Base-by-base conservation (phyloP, 768 basidiomycete genomes). In the Kwoniella newhampshirensis region DNA sequence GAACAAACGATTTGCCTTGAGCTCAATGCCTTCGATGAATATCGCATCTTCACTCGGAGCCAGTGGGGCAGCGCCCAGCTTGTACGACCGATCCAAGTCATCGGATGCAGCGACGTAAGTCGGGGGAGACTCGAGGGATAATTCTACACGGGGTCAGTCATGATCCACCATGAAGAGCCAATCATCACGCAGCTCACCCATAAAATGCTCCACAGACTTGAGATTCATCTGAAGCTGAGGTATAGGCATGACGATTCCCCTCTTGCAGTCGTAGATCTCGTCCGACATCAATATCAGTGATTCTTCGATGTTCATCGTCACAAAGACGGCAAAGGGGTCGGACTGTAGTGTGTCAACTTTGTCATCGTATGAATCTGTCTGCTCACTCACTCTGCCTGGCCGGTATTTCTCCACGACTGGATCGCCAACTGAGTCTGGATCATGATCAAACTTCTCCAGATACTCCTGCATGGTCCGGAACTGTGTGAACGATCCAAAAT, bases 401-500 rank as follows among this genome's bases (percentile, higher is more conserved):
- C 91, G 82, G 76, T 92, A 90, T 68, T 89, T 91, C 56, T 83
- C 79, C 50, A 82, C 78, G 1, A 94, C 80, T 0, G 89, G 90
- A 76, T 97, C 93, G 4, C 92, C 93, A 13, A 86, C 79, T 11
- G 84, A 82, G 1, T 82, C 63, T 4, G 73, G 71, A 0, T 82
- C 82, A 48, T 78, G 79, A 41, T 78, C 80, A 39, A 84, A 81
- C 67, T 85, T 87, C 51, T 86, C 83, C 43, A 91, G 78, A 72
- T 91, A 94, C 78, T 98, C 94, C 20, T 82, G 82, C 39, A 91
- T 80, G 0, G 90, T 96, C 2, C 86, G 86, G 67, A 93, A 97
- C 64, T 94, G 88, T 1, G 91, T 96, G 76, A 96, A 98, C 4
- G 84, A 82, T 11, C 94, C 94, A 47, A 97, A 85, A 76, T 98